phyloP scores from a whole-genome alignment of 306 rosid species.

The Alnus glutinosa region DNA sequence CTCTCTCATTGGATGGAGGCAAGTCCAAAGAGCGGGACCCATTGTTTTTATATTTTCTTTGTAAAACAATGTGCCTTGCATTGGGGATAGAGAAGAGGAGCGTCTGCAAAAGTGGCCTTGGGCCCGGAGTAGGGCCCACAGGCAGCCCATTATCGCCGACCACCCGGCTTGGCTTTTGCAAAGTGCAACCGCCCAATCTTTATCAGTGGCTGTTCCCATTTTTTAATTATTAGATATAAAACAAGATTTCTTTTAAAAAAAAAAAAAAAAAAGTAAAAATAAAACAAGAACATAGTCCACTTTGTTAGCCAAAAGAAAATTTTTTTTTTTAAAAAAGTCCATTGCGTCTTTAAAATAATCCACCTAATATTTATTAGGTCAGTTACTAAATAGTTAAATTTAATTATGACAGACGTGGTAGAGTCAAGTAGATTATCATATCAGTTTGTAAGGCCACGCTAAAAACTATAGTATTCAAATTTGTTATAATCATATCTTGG shows the following conservation, averaged over 20 bases:
- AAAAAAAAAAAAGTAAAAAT: no score
- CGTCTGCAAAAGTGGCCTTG: constrained; percentile 20
- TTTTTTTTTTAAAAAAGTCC: no score
- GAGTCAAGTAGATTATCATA: no score
- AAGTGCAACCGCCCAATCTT: constrained; percentile 29
- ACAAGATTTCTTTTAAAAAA: no score
- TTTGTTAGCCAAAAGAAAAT: not conserved
- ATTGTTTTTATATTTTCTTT: not conserved
- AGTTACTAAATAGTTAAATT: no score
- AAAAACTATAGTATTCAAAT: no score
- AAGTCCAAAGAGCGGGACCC: not conserved
- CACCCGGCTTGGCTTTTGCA: constrained; percentile 10
- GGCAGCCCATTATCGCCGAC: constrained; percentile 44
- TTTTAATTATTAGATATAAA: not conserved
- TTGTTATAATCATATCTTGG: no score
- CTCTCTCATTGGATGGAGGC: not conserved
- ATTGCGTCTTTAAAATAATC: not conserved
- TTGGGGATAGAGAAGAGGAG: constrained; percentile 23
- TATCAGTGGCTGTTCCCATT: constrained; percentile 8
- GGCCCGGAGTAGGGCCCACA: constrained; percentile 29
- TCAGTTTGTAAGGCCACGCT: no score
- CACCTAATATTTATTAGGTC: no score
- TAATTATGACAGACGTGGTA: no score
- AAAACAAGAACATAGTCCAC: not conserved
- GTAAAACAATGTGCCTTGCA: not conserved